Evolutionary conservation across 78 protist species (phyloP), one percentile per base, ranked within the genome.

Genomic region (Dictyostelium capitatum): DNA sequence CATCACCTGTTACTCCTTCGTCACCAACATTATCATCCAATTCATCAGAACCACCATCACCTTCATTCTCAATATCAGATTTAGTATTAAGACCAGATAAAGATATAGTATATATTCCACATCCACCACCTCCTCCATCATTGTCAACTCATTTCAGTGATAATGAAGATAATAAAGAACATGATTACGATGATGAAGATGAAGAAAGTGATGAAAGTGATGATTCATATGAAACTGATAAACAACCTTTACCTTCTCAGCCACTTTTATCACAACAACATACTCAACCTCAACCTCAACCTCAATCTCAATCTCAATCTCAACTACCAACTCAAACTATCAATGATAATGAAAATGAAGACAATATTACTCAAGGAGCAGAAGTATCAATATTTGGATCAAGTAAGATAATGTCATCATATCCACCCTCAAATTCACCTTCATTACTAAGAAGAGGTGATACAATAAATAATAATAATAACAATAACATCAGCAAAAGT

Each of bases 361-460:
- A 32, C 0, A 30, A 37, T 2, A n/a, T 28, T 46, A 73, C 6
- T 46, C 23, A 10, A 23, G 53, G 54, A 46, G 47, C 79, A 46
- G 43, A 37, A 37, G 51, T 47, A 20, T n/a, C 56, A 46, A 46
- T 47, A 11, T 73, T 46, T 73, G 79, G 56, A 20, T 73, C 79
- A 46, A 73, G 75, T 17, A 67, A 67, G 14, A 37, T 67, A 12
- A 67, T 67, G 75, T 67, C 75, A 32, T 67, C 75, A 67, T 67
- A 67, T 67, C 75, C 75, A 32, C 75, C 75, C 5, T 67, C 75
- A 32, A 37, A 67, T 67, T 30, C 23, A 28, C 37, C 75, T 6
- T 15, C 28, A 28, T 30, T 67, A 67, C 3, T 51, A 51, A 51
- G 56, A 51, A 51, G n/a, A 51, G 15, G 10, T 12, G 15, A 1